Conservation (phyloP, 1,284 basidiomycete genomes). For the Rhodofomes roseus region DNA sequence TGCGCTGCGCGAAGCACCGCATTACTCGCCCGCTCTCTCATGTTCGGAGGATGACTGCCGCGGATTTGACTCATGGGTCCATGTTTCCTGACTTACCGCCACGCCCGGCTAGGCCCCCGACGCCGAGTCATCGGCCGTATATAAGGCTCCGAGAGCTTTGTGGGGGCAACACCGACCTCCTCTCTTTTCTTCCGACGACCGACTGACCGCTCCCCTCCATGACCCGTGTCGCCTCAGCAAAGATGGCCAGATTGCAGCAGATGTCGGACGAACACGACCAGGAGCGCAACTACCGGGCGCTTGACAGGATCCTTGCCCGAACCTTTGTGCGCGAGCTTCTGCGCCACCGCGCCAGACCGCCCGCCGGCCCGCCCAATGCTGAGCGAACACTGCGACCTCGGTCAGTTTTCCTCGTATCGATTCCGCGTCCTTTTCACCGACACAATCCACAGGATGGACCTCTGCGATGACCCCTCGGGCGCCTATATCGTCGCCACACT, state of each 20-base stretch:
- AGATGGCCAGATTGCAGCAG: constrained; percentile 2
- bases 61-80: neutral
- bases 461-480: constrained; percentile 44
- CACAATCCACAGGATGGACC: constrained; percentile 41
- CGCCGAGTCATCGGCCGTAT: constrained; percentile 12
- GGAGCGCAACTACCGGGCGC: neutral
- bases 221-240: constrained; percentile 1
- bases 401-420: neutral
- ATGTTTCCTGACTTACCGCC: neutral
- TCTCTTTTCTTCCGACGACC: neutral
- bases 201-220: neutral
- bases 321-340: constrained; percentile 3
- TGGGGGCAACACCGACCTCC: neutral
- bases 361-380: neutral
- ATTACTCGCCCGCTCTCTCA: neutral
- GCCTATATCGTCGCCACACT: constrained; percentile 42
- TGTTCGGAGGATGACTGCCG: neutral
- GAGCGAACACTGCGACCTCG: constrained; percentile 1
- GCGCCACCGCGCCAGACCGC: neutral
- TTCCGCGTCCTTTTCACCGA: neutral
- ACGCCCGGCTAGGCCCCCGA: neutral
- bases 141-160: constrained; percentile 4
- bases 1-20: neutral
- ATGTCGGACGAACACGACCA: neutral
- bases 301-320: constrained; percentile 9